Base-by-base conservation (phyloP, 2,329 filamentous ascomycete genomes). In the Monilinia vaccinii-corymbosi region DNA sequence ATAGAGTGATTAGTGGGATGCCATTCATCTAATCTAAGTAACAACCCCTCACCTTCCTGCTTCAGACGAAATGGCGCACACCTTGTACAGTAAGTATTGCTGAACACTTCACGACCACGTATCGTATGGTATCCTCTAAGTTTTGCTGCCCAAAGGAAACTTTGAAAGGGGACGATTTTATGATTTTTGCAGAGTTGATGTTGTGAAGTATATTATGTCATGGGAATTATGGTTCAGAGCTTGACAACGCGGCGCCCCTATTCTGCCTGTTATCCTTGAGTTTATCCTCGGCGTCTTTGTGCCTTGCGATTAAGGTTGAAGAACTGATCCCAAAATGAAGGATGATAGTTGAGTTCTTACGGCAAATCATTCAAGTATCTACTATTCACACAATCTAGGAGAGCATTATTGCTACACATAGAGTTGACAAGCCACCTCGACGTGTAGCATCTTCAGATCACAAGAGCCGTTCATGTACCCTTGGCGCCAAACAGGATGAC, bases 1-100 rank as follows among this genome's bases (percentile, higher is more conserved):
- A 36, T 25, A 56, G 4, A 53, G 49, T 53, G 49, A 55, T 59
- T 53, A 59, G 57, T 46, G 57, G 49, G 31, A 55, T 59, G 40
- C 11, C 48, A 53, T 50, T 59, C 49, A 59, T 52, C 21, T 55
- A 59, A 55, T 53, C 55, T n/a, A n/a, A n/a, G 53, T 53, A 36
- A 44, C 34, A 59, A 49, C 57, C 57, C 38, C 57, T 59, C 57
- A 59, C 57, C 57, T 59, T 45, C 40, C 18, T 55, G 45, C 55
- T 59, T 28, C 31, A 55, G 40, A 53, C n/a, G n/a, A 59, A 55
- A 47, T 55, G 57, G 55, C 57, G 57, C 48, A 55, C 48, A 53
- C 48, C 40, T 55, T 28, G 40, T 38, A 32, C 23, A 28, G 9
- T 32, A 53, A 28, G 9, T 32, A 53, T 55, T 53, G 31, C 25